Evolutionary conservation across 495 filamentous ascomycete genomes (phyloP).

Genomic region (Mytilinidion resinicola): DNA sequence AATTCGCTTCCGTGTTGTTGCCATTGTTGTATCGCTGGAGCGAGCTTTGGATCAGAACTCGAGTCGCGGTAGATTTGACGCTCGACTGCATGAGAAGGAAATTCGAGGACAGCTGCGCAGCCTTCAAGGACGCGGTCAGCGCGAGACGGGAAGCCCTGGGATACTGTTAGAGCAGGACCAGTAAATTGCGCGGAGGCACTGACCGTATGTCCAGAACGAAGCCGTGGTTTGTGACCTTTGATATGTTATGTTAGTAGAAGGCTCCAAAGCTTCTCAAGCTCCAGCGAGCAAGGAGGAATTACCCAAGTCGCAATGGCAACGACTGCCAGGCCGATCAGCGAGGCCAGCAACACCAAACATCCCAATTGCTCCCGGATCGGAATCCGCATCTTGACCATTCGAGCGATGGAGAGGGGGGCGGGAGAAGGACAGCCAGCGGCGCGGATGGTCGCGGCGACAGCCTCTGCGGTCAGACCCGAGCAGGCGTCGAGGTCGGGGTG

Average conservation of each 20-base stretch:
- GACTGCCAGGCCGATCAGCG: conserved; percentile 60
- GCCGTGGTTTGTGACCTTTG: conserved; percentile 66
- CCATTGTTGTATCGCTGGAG: conserved; percentile 54
- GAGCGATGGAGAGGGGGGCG: background rate
- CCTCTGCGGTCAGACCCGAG: background rate
- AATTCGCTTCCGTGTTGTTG: conserved; percentile 51
- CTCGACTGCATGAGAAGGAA: conserved; percentile 66
- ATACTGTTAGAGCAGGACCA: background rate
- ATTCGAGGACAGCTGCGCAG: conserved; percentile 69
- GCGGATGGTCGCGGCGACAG: background rate
- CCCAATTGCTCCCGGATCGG: conserved; percentile 78
- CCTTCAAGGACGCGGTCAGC: conserved; percentile 78
- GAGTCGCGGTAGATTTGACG: conserved; percentile 58
- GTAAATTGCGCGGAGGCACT: conserved; percentile 15
- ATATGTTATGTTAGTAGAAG: background rate
- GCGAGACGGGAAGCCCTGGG: conserved; percentile 51
- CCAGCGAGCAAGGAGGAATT: background rate
- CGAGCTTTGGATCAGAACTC: conserved; percentile 58
- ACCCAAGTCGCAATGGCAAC: conserved; percentile 57
- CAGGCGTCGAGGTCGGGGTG: background rate
- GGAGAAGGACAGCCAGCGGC: background rate
- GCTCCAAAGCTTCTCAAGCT: conserved; percentile 7
- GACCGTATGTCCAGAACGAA: conserved; percentile 63
- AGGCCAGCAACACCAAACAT: conserved; percentile 63
- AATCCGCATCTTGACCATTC: conserved; percentile 60